Evolutionary conservation across 1,139 yeast species (phyloP).

Genomic region (Nakaseomyces uthaithaninus): DNA sequence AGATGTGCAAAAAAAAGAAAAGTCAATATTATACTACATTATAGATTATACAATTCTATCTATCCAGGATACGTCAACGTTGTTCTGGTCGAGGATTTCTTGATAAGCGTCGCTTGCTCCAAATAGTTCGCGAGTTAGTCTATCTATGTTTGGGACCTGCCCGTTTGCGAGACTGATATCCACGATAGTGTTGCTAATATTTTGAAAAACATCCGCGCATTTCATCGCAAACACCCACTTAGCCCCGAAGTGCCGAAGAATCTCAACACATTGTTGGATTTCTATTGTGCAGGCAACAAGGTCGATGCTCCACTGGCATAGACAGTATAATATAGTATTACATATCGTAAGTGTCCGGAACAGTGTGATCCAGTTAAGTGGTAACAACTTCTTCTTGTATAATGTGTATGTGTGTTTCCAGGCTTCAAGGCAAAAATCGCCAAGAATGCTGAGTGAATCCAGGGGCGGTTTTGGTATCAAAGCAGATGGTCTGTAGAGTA

Average conservation of each 20-base stretch:
- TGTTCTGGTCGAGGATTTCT: constrained; percentile 38
- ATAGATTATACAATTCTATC: constrained; percentile 21
- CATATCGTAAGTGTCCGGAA: constrained; percentile 40
- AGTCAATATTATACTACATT: too few species aligned
- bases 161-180: constrained; percentile 37
- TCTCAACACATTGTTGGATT: constrained; percentile 39
- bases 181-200: constrained; percentile 36
- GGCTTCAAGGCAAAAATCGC: constrained; percentile 37
- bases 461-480: constrained; percentile 39
- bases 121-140: constrained; percentile 36
- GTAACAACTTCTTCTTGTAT: constrained; percentile 38
- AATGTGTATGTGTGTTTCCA: constrained; percentile 38
- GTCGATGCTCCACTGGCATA: constrained; percentile 41
- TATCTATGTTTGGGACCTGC: constrained; percentile 35
- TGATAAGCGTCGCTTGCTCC: constrained; percentile 41
- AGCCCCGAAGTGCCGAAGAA: constrained; percentile 39
- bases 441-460: constrained; percentile 34
- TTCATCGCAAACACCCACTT: constrained; percentile 42
- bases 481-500: constrained; percentile 42
- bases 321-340: constrained; percentile 39
- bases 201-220: constrained; percentile 39
- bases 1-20: too few species aligned
- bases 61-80: constrained; percentile 37
- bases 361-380: constrained; percentile 43
- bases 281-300: constrained; percentile 39